Percentiles rank a stretch among this genome's conserved stretches.
Evolutionary conservation across 1,139 yeast genomes (phyloP).

Genomic region (Suhomyces bokatorum): DNA sequence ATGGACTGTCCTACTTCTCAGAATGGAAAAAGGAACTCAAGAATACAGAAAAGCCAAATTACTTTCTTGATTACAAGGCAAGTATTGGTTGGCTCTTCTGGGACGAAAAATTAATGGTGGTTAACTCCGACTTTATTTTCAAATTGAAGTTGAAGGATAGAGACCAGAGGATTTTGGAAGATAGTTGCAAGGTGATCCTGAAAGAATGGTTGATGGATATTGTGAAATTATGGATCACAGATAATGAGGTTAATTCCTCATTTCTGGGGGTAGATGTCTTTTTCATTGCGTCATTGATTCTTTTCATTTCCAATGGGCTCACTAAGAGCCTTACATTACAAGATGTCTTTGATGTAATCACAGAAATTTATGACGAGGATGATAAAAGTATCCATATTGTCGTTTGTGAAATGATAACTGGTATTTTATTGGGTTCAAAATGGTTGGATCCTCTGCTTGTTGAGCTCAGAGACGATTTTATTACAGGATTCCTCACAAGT

Average conservation of each 20-base stretch:
- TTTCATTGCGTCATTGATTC: constrained; percentile 47
- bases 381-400: constrained; percentile 67
- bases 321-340: constrained; percentile 33
- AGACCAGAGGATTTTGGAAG: constrained; percentile 42
- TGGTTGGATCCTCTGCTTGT: constrained; percentile 26
- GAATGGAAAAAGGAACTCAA: constrained; percentile 55
- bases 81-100: constrained; percentile 78
- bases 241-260: constrained; percentile 60
- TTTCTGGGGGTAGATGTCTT: constrained; percentile 65
- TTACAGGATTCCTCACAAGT: constrained; percentile 42
- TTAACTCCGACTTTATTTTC: constrained; percentile 29
- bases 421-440: constrained; percentile 54
- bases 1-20: constrained; percentile 37
- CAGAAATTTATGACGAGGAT: constrained; percentile 55
- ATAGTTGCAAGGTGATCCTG: constrained; percentile 49
- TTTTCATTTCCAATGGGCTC: constrained; percentile 46
- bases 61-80: constrained; percentile 57
- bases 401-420: constrained; percentile 60
- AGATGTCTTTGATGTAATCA: constrained; percentile 53
- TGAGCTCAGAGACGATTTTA: constrained; percentile 46
- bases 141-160: constrained; percentile 32
- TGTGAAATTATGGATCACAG: constrained; percentile 59
- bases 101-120: constrained; percentile 59
- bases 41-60: constrained; percentile 50
- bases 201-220: constrained; percentile 60